Evolutionary conservation across 352 stramenopile genomes (phyloP).

Genomic region (Pythium apleroticum): DNA sequence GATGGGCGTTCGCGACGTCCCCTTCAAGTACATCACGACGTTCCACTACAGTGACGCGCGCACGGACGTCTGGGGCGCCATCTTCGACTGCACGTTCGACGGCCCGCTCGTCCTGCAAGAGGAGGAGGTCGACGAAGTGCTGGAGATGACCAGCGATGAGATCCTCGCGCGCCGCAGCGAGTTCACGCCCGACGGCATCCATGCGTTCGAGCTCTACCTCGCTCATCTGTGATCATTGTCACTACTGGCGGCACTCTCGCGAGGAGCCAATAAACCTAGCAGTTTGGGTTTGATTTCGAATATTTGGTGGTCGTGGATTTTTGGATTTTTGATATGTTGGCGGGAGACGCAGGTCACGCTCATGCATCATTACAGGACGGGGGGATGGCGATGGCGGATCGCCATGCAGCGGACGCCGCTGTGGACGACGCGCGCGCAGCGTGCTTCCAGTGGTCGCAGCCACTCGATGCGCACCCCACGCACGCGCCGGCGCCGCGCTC

Average conservation of each 20-base stretch:
- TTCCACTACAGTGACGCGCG: constrained; percentile 71
- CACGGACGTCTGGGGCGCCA: constrained; percentile 70
- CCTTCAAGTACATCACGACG: constrained; percentile 47
- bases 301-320: constrained; percentile 7
- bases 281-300: constrained; percentile 17
- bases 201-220: constrained; percentile 77
- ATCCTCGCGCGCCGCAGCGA: constrained; percentile 56
- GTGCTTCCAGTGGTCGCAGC: constrained; percentile 31
- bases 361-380: neutral
- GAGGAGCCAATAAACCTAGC: constrained; percentile 11
- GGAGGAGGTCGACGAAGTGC: constrained; percentile 80
- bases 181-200: constrained; percentile 83
- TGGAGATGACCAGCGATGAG: constrained; percentile 70
- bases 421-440: neutral
- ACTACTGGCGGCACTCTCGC: neutral
- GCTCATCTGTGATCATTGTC: neutral
- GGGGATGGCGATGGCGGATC: constrained; percentile 12
- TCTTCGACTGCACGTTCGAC: constrained; percentile 81
- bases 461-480: constrained; percentile 7
- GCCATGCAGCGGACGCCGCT: neutral
- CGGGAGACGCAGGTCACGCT: constrained; percentile 5
- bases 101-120: constrained; percentile 56
- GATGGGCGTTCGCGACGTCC: constrained; percentile 72
- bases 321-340: constrained; percentile 17
- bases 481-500: constrained; percentile 38